phyloP scores from a whole-genome alignment of 2,329 filamentous ascomycete species.

The Fusarium setosum region DNA sequence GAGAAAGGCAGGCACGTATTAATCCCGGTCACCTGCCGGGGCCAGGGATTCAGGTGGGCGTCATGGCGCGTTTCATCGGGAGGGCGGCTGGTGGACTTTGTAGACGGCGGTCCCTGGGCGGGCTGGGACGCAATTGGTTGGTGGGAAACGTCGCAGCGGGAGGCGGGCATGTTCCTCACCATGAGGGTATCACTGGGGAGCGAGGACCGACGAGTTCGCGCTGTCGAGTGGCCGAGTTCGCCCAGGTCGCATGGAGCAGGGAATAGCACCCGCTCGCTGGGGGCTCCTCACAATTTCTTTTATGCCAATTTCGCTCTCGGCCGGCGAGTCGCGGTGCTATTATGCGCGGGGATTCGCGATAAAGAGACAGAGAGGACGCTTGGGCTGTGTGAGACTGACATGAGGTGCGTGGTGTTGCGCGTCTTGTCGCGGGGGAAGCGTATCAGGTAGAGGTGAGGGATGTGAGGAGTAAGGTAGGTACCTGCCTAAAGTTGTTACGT shows the following conservation, averaged over 20 bases:
- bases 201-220: neutral
- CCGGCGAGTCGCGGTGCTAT: conserved; percentile 4
- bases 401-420: conserved; percentile 10
- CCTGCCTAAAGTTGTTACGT: too few relatives aligned
- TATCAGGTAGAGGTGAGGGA: conserved; percentile 27
- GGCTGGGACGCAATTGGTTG: conserved; percentile 19
- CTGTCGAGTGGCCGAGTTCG: conserved; percentile 9
- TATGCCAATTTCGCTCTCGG: conserved; percentile 25
- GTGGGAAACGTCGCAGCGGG: conserved; percentile 7
- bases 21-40: conserved; percentile 7
- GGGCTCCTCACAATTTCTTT: conserved; percentile 13
- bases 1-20: conserved; percentile 25
- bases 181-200: conserved; percentile 26
- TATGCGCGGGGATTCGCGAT: conserved; percentile 16
- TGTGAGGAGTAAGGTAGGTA: conserved; percentile 9
- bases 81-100: conserved; percentile 20
- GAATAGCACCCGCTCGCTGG: neutral
- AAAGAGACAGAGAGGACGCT: conserved; percentile 1
- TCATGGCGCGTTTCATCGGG: conserved; percentile 37
- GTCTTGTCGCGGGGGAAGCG: conserved; percentile 22
- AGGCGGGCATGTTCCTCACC: conserved; percentile 15
- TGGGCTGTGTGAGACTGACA: conserved; percentile 8
- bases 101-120: conserved; percentile 1
- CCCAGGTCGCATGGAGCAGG: conserved; percentile 12
- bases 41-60: conserved; percentile 27